Evolutionary conservation across 1,284 basidiomycete genomes (phyloP).

Genomic region (Coniferiporia weirii): DNA sequence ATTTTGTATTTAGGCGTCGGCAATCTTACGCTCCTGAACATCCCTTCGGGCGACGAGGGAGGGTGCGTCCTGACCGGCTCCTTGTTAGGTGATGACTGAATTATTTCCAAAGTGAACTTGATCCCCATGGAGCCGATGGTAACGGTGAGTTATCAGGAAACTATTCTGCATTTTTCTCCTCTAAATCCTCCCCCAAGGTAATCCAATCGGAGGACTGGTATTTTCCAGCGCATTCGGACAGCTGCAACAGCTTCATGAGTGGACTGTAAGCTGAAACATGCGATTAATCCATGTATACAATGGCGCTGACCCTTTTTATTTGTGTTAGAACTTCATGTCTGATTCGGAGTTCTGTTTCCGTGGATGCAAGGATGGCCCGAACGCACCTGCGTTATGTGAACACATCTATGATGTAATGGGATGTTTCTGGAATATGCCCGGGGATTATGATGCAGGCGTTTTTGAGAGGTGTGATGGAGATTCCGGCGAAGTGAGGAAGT

Average conservation of each 20-base stretch:
- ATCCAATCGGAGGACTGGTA: conserved; percentile 65
- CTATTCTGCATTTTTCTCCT: background rate
- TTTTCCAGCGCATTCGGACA: conserved; percentile 67
- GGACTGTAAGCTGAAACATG: conserved; percentile 44
- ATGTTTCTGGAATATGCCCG: conserved; percentile 68
- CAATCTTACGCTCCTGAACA: conserved; percentile 62
- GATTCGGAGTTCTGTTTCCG: conserved; percentile 66
- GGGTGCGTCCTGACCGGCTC: conserved; percentile 28
- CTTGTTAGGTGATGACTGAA: conserved; percentile 5
- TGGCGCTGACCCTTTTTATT: conserved; percentile 6
- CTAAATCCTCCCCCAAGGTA: conserved; percentile 33
- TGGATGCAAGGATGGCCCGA: conserved; percentile 58
- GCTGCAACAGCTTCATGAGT: conserved; percentile 55
- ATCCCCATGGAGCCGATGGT: conserved; percentile 29
- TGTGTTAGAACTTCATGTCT: conserved; percentile 49
- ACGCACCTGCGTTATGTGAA: conserved; percentile 57
- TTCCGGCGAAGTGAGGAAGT: conserved; percentile 37
- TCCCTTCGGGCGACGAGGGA: conserved; percentile 53
- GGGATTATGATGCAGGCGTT: conserved; percentile 47
- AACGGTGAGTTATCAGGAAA: conserved; percentile 16
- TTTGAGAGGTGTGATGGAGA: conserved; percentile 60
- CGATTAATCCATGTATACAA: conserved; percentile 1
- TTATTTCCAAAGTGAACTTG: conserved; percentile 24
- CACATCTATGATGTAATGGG: conserved; percentile 66
- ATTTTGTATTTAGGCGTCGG: conserved; percentile 40